Percentiles rank a stretch among this genome's conserved stretches.
Conservation (phyloP, 495 filamentous ascomycete genomes). For the Eremomyces bilateralis region DNA sequence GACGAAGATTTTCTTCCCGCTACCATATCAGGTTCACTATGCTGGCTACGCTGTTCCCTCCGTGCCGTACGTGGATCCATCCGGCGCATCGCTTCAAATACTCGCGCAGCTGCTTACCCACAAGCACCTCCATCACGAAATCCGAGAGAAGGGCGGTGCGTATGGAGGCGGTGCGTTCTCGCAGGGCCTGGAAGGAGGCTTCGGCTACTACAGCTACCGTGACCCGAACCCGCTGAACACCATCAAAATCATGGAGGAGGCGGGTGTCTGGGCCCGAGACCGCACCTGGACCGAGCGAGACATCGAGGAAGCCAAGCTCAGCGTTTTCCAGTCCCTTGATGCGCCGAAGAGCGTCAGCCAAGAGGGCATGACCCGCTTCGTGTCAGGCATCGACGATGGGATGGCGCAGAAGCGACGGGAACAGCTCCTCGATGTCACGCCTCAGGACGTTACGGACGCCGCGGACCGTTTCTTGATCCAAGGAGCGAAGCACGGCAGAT, state of each 20-base stretch:
- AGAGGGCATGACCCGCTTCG: conserved; percentile 69
- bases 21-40: conserved; percentile 96
- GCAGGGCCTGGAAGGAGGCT: conserved; percentile 55
- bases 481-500: conserved; percentile 30
- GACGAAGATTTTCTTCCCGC: conserved; percentile 66
- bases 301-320: conserved; percentile 86
- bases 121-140: conserved; percentile 91
- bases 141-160: conserved; percentile 91
- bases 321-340: conserved; percentile 90
- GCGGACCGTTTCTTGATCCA: conserved; percentile 69
- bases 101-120: conserved; percentile 89
- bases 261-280: conserved; percentile 66
- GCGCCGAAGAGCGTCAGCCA: conserved; percentile 71
- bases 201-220: conserved; percentile 88
- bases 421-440: conserved; percentile 69
- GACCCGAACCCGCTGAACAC: conserved; percentile 92
- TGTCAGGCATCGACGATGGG: conserved; percentile 63
- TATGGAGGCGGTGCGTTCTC: conserved; percentile 85
- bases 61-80: conserved; percentile 56
- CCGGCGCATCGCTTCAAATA: conserved; percentile 60
- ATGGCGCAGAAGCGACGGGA: conserved; percentile 79
- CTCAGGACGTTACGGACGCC: conserved; percentile 53
- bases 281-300: conserved; percentile 70
- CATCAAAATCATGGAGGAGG: conserved; percentile 60
- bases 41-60: conserved; percentile 61